Evolutionary conservation across 441 rosid species (phyloP).

Genomic region (Erysimum pusillum): DNA sequence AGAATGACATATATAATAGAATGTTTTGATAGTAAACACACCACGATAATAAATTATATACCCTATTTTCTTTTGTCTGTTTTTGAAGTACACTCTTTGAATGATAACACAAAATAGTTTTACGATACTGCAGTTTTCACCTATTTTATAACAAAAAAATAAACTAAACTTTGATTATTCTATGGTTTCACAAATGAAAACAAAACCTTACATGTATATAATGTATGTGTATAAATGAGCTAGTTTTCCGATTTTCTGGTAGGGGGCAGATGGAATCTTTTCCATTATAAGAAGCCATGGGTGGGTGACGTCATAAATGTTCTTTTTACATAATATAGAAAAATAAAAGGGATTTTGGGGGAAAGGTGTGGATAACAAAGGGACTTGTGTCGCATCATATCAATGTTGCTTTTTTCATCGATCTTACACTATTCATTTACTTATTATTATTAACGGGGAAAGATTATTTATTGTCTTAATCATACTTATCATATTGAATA

Average conservation of each 20-base stretch:
- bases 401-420: conserved; percentile 36
- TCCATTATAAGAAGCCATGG: conserved; percentile 50
- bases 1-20: too few relatives aligned
- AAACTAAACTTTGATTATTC: not conserved
- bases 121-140: not conserved
- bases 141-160: not conserved
- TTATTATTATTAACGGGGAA: not conserved
- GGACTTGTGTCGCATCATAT: conserved; percentile 50
- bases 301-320: conserved; percentile 48
- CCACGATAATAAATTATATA: not conserved
- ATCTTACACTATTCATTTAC: too few relatives aligned
- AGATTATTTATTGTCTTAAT: conserved; percentile 36
- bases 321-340: conserved; percentile 14
- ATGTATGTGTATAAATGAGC: conserved; percentile 7
- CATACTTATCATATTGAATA: conserved; percentile 20
- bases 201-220: not conserved
- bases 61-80: not conserved
- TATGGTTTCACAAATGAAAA: conserved; percentile 6
- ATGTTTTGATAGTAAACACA: not conserved
- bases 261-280: conserved; percentile 53
- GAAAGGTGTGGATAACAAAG: conserved; percentile 45
- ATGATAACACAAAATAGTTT: not conserved
- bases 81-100: not conserved
- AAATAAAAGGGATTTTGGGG: conserved; percentile 26
- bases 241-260: conserved; percentile 38